phyloP scores from a whole-genome alignment of 345 rosid species.

The Microthlaspi erraticum region DNA sequence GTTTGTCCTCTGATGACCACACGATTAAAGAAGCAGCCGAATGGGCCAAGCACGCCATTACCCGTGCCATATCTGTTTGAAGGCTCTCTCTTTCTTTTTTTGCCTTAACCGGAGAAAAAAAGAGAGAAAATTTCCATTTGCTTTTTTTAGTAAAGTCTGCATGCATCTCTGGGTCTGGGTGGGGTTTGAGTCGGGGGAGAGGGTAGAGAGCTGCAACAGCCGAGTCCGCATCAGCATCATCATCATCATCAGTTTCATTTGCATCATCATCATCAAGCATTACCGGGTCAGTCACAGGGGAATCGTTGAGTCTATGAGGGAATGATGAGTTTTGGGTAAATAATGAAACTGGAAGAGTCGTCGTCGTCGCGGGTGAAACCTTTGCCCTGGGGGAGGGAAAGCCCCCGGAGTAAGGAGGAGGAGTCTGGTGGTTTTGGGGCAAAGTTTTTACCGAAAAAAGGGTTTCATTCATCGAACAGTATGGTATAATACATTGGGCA shows the following conservation, averaged over 20 bases:
- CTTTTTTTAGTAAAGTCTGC: constrained; percentile 46
- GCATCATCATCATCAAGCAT: constrained; percentile 59
- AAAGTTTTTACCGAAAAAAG: constrained; percentile 17
- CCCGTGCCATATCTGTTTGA: constrained; percentile 76
- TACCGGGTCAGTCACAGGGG: constrained; percentile 51
- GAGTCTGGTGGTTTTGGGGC: constrained; percentile 35
- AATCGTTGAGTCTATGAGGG: constrained; percentile 27
- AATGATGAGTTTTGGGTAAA: constrained; percentile 45
- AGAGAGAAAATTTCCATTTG: constrained; percentile 31
- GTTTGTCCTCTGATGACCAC: constrained; percentile 73
- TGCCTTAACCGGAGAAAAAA: constrained; percentile 13
- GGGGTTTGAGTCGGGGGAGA: constrained; percentile 42
- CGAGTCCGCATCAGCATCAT: constrained; percentile 48
- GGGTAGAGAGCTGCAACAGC: constrained; percentile 48
- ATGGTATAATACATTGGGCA: constrained; percentile 33
- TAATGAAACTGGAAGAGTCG: constrained; percentile 42
- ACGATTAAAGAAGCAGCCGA: constrained; percentile 55
- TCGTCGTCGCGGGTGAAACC: constrained; percentile 32
- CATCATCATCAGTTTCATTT: constrained; percentile 51
- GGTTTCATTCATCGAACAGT: constrained; percentile 40
- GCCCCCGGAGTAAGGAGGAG: constrained; percentile 24
- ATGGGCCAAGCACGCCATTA: constrained; percentile 81
- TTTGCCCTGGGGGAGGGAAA: neutral
- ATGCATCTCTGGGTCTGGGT: constrained; percentile 45
- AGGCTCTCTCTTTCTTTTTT: constrained; percentile 37